Percentiles rank a stretch among this genome's conserved stretches.
These are phyloP conservation scores for Sugiyamaella floridensis DNA, from an alignment of 805 yeast genomes.

Conservation along the genomic window DNA sequence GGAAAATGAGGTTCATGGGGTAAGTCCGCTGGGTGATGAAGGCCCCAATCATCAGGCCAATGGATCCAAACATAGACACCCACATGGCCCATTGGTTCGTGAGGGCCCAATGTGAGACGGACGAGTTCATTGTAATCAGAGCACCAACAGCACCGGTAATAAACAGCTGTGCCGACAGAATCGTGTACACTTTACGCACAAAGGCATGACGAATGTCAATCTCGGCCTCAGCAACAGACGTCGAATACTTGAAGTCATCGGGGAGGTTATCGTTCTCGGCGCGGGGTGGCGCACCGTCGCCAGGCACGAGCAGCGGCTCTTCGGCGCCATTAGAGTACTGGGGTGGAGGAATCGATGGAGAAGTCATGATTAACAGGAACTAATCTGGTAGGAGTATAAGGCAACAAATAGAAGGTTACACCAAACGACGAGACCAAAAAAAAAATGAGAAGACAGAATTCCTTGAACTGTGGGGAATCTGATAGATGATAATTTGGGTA, in stretches of 20 bases:
- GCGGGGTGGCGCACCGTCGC: slow-evolving; percentile 14
- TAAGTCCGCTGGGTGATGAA: slow-evolving; percentile 56
- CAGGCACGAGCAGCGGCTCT: slow-evolving; percentile 17
- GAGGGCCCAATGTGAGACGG: slow-evolving; percentile 49
- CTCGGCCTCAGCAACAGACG: slow-evolving; percentile 71
- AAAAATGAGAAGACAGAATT: too few relatives aligned
- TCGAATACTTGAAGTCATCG: slow-evolving; percentile 76
- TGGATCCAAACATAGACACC: slow-evolving; percentile 50
- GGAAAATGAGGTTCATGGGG: slow-evolving; percentile 56
- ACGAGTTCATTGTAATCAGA: slow-evolving; percentile 39
- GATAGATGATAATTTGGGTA: too few relatives aligned
- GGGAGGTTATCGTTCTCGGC: slow-evolving; percentile 26
- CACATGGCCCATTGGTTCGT: slow-evolving; percentile 52
- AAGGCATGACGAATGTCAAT: slow-evolving; percentile 69
- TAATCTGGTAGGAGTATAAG: too few relatives aligned
- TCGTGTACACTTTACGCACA: slow-evolving; percentile 69
- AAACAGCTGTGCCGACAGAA: slow-evolving; percentile 58
- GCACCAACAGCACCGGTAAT: slow-evolving; percentile 54
- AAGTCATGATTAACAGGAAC: not conserved
- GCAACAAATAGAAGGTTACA: not conserved
- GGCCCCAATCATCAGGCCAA: slow-evolving; percentile 61
- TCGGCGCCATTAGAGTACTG: slow-evolving; percentile 1
- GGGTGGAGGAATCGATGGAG: slow-evolving; percentile 9
- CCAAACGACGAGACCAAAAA: not conserved
- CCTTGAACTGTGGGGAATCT: too few relatives aligned